These are phyloP conservation scores for Wickerhamiella shivajii DNA, from an alignment of 805 yeast species.

Conservation along the genomic window DNA sequence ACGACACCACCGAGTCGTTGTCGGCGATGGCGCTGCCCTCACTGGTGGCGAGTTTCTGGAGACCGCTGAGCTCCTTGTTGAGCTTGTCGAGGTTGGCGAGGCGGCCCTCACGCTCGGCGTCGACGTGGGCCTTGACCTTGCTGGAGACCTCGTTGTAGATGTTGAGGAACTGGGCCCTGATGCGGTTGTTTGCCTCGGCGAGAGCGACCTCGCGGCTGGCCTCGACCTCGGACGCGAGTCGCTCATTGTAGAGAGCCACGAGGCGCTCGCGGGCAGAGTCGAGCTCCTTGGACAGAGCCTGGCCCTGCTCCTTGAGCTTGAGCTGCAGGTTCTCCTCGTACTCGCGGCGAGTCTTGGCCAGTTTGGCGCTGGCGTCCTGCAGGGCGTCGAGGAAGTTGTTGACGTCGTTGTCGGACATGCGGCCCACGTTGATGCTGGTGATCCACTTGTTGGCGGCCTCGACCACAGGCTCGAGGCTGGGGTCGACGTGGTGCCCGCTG, in stretches of 20 bases:
- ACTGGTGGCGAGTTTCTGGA: constrained; percentile 30
- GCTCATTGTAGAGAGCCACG: constrained; percentile 37
- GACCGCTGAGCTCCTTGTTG: constrained; percentile 38
- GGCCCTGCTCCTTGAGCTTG: constrained; percentile 18
- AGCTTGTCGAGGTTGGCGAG: constrained; percentile 54
- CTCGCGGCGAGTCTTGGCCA: constrained; percentile 9
- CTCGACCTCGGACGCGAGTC: constrained; percentile 49
- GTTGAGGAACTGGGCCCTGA: constrained; percentile 49
- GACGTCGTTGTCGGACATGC: constrained; percentile 24
- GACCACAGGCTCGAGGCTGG: constrained; percentile 16
- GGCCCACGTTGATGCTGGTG: constrained; percentile 13
- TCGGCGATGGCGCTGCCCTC: constrained; percentile 27
- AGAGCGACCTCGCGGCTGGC: constrained; percentile 50
- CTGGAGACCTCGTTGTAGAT: constrained; percentile 54
- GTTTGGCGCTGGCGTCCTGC: constrained; percentile 1
- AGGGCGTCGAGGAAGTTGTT: constrained; percentile 7
- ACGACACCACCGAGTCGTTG: constrained; percentile 28
- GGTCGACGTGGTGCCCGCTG: constrained; percentile 15
- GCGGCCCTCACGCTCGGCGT: constrained; percentile 64
- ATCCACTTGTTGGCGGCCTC: constrained; percentile 17
- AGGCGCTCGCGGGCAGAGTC: constrained; percentile 18
- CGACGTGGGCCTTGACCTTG: constrained; percentile 44
- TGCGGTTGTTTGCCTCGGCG: constrained; percentile 59
- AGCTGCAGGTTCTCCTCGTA: constrained; percentile 7
- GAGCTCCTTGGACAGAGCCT: constrained; percentile 20